Base-by-base conservation (phyloP, 768 basidiomycete genomes). In the Mycena leptocephala region DNA sequence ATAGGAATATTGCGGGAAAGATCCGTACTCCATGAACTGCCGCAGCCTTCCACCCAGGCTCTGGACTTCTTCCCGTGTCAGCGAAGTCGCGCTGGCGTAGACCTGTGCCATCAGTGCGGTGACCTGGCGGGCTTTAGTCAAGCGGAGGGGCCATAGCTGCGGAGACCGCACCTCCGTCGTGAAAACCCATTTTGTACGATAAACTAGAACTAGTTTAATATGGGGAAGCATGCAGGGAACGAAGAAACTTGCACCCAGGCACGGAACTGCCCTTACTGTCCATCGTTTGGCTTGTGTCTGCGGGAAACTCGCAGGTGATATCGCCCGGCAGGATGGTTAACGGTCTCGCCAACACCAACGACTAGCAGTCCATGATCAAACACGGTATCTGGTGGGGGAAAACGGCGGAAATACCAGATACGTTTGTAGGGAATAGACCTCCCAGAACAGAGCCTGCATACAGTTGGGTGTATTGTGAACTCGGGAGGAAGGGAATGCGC, bases 61-160 rank as follows among this genome's bases (percentile, higher is more conserved):
- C 22, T 70, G 76, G 30, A 83, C 14, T 69, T 62, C 85, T 79
- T 82, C 26, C 77, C 70, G 26, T 77, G 81, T 72, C 81, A 84
- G 58, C 79, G 79, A 46, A 81, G 82, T 61, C 76, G 84, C 62
- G 83, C 51, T 48, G 80, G 63, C 55, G 81, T 81, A 53, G 78
- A 79, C 22, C 74, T 83, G 28, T 66, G 66, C 51, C 83, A 86
- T 32, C 75, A 75, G 33, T 67, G 82, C 43, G 80, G 84, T 63
- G 82, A 68, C 24, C 72, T 74, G 35, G n/a, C n/a, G n/a, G n/a
- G n/a, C n/a, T n/a, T n/a, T n/a, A n/a, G n/a, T n/a, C n/a, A n/a
- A n/a, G n/a, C n/a, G n/a, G n/a, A n/a, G n/a, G n/a, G n/a, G n/a
- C n/a, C n/a, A n/a, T n/a, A n/a, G n/a, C n/a, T n/a, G n/a, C n/a